Percentiles rank a stretch among this genome's conserved stretches.
Evolutionary conservation across 1,139 yeast genomes (phyloP).

Genomic region (Ogataea hybrid): DNA sequence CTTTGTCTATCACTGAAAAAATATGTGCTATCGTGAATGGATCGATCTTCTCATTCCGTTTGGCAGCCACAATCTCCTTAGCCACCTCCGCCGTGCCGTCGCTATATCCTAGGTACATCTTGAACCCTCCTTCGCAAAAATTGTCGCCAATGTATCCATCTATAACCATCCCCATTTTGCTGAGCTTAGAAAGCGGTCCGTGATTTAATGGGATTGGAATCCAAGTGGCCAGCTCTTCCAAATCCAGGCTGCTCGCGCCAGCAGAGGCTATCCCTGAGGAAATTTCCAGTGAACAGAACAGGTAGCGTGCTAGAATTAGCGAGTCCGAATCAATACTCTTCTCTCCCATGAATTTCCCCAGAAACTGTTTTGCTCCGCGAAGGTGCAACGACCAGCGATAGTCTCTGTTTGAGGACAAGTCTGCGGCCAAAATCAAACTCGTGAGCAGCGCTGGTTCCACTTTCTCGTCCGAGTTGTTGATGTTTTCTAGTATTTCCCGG

Average conservation of each 20-base stretch:
- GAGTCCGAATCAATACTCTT: conserved; percentile 28
- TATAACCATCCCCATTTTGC: conserved; percentile 20
- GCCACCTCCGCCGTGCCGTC: conserved; percentile 39
- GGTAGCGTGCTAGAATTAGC: conserved; percentile 46
- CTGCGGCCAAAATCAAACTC: conserved; percentile 52
- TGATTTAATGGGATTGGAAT: conserved; percentile 26
- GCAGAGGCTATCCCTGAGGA: conserved; percentile 51
- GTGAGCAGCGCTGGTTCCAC: conserved; percentile 57
- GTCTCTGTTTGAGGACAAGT: conserved; percentile 46
- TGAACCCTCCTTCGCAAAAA: conserved; percentile 43
- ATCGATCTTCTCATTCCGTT: conserved; percentile 14
- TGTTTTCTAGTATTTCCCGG: conserved; percentile 35
- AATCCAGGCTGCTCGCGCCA: conserved; percentile 47
- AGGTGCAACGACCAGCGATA: conserved; percentile 61
- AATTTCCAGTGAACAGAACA: conserved; percentile 56
- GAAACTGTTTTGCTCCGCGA: conserved; percentile 59
- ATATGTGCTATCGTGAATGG: conserved; percentile 21
- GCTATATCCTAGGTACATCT: conserved; percentile 50
- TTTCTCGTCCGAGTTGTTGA: conserved; percentile 38
- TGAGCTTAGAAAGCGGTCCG: conserved; percentile 19
- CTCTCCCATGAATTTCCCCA: conserved; percentile 40
- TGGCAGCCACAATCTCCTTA: conserved; percentile 37
- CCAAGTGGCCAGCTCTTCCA: conserved; percentile 45
- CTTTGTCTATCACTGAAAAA: conserved; percentile 21
- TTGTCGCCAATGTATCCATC: conserved; percentile 22